These are phyloP conservation scores for Clonostachys byssicola DNA, from an alignment of 2,329 filamentous ascomycete species.

Conservation along the genomic window DNA sequence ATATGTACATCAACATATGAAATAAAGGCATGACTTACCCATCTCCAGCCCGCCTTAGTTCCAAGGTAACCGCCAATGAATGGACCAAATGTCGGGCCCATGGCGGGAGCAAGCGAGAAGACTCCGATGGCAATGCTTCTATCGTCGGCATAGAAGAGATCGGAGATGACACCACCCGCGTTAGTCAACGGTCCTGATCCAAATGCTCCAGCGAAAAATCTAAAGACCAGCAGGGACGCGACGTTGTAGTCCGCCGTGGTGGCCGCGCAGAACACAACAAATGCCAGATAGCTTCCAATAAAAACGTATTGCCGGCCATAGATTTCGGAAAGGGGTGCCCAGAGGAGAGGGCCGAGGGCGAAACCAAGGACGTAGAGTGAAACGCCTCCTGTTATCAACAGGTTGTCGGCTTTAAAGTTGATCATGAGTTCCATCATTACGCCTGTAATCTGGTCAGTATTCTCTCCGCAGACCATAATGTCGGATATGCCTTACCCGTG, in stretches of 20 bases:
- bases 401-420: too few relatives aligned
- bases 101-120: slow-evolving; percentile 52
- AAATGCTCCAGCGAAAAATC: slow-evolving; percentile 51
- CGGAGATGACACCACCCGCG: slow-evolving; percentile 49
- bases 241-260: slow-evolving; percentile 27
- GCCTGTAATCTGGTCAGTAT: too few relatives aligned
- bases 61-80: slow-evolving; percentile 35
- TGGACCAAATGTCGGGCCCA: slow-evolving; percentile 40
- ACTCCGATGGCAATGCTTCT: slow-evolving; percentile 51
- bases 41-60: too few relatives aligned
- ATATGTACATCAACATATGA: too few relatives aligned
- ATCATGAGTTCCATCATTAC: too few relatives aligned
- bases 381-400: too few relatives aligned
- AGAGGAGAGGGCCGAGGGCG: slow-evolving; percentile 43
- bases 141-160: slow-evolving; percentile 53
- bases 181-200: slow-evolving; percentile 49
- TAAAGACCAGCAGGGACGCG: slow-evolving; percentile 48
- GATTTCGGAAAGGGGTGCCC: slow-evolving; percentile 41
- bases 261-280: slow-evolving; percentile 24
- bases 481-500: slow-evolving; percentile 26
- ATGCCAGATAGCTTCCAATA: slow-evolving; percentile 28
- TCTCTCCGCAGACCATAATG: background rate
- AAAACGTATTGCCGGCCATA: slow-evolving; percentile 47
- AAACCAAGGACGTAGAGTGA: slow-evolving; percentile 32
- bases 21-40: too few relatives aligned